Evolutionary conservation across 139 green algal genomes (phyloP).

Genomic region (Picocystis salinarum): DNA sequence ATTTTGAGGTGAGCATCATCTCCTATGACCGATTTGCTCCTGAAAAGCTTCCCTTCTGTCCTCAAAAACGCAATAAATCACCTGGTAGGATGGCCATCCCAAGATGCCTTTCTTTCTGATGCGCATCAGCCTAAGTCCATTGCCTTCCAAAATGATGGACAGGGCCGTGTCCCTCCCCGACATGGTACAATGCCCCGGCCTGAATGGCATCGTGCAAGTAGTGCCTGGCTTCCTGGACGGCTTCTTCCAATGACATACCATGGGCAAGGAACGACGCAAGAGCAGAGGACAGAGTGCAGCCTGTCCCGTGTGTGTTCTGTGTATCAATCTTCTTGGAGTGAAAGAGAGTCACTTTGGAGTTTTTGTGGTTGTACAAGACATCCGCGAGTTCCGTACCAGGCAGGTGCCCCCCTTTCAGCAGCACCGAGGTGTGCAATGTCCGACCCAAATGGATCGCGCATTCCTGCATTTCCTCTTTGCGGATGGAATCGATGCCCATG

Average conservation of each 20-base stretch:
- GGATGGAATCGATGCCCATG: constrained; percentile 27
- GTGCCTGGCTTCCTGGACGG: constrained; percentile 28
- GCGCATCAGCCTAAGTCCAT: too few species aligned
- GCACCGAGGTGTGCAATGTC: constrained; percentile 33
- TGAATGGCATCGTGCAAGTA: too few species aligned
- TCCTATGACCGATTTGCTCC: too few species aligned
- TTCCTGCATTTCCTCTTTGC: constrained; percentile 30
- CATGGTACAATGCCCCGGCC: too few species aligned
- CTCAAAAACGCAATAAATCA: too few species aligned
- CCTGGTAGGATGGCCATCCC: too few species aligned
- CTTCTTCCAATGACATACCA: constrained; percentile 25
- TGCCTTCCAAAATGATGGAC: too few species aligned
- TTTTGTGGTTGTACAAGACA: constrained; percentile 60
- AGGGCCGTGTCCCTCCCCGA: too few species aligned
- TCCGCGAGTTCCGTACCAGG: constrained; percentile 24
- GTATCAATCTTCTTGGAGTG: constrained; percentile 17
- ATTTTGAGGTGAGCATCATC: too few species aligned
- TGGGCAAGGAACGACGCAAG: constrained; percentile 73
- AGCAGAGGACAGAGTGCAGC: constrained; percentile 71
- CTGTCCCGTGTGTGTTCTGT: constrained; percentile 73
- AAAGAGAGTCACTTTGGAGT: constrained; percentile 26
- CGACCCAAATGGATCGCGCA: constrained; percentile 40
- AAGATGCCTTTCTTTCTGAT: too few species aligned
- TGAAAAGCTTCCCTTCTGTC: too few species aligned
- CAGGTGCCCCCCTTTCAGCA: constrained; percentile 85